These are phyloP conservation scores for Clohesyomyces aquaticus DNA, from an alignment of 495 filamentous ascomycete genomes.

Conservation along the genomic window DNA sequence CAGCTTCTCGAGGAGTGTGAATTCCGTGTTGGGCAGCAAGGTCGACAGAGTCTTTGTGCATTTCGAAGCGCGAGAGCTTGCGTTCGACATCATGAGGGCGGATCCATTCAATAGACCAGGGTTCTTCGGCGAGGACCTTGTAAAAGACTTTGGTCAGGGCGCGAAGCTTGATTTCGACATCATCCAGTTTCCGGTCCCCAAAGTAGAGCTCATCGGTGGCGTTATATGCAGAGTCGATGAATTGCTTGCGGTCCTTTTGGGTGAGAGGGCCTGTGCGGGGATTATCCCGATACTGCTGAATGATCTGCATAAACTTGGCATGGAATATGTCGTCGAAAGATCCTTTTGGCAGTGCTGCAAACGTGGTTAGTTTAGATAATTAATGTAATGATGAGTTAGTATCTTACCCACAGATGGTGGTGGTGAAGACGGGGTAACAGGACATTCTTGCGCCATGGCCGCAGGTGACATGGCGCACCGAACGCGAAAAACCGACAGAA, in stretches of 20 bases:
- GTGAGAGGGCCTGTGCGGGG: constrained; percentile 18
- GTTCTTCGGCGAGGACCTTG: constrained; percentile 37
- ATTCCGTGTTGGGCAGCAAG: constrained; percentile 26
- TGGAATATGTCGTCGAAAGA: constrained; percentile 33
- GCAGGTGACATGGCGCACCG: constrained; percentile 34
- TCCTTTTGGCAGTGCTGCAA: background rate
- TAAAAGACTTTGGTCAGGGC: constrained; percentile 35
- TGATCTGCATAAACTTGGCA: constrained; percentile 16
- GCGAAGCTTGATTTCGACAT: constrained; percentile 31
- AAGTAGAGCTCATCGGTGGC: constrained; percentile 25
- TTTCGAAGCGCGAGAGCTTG: constrained; percentile 37
- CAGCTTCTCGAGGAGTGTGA: constrained; percentile 23
- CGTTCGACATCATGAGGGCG: constrained; percentile 35
- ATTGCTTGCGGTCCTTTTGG: constrained; percentile 17
- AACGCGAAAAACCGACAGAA: constrained; percentile 14
- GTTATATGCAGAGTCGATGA: constrained; percentile 24
- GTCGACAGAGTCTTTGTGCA: constrained; percentile 26
- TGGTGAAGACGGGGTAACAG: constrained; percentile 18
- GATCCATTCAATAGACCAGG: constrained; percentile 40
- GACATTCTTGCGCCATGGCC: constrained; percentile 5
- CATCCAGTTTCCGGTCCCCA: constrained; percentile 13
- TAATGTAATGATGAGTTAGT: background rate
- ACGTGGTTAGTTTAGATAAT: too few species aligned
- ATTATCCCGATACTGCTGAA: constrained; percentile 16
- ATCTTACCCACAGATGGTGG: background rate